phyloP scores from a whole-genome alignment of 2,329 filamentous ascomycete species.

The Pseudohalonectria lignicola region DNA sequence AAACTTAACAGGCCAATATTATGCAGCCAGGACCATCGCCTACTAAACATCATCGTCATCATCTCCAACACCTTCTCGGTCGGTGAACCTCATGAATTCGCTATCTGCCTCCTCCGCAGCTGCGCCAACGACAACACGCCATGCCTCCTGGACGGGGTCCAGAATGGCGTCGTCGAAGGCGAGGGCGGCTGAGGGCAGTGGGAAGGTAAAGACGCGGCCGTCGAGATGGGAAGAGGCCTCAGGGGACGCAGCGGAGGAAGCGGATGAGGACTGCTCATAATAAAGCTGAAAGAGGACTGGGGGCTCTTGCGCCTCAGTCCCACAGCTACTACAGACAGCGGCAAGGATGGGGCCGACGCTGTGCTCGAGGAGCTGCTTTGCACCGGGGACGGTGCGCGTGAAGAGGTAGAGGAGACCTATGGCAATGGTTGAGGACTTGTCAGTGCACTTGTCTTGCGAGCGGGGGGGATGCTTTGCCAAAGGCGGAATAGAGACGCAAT shows the following conservation, averaged over 20 bases:
- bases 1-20: too few species aligned
- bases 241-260: too few species aligned
- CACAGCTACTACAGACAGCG: constrained; percentile 6
- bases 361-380: constrained; percentile 23
- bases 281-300: constrained; percentile 37
- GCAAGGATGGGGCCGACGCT: constrained; percentile 30
- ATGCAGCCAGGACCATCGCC: too few species aligned
- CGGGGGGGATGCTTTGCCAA: too few species aligned
- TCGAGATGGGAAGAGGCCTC: constrained; percentile 18
- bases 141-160: constrained; percentile 56
- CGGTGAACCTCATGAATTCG: constrained; percentile 68
- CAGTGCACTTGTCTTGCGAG: too few species aligned
- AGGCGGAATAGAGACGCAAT: too few species aligned
- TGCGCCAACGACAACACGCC: constrained; percentile 50
- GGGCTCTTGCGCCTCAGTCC: constrained; percentile 6
- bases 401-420: constrained; percentile 25
- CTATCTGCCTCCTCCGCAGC: constrained; percentile 29
- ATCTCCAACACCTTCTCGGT: constrained; percentile 51
- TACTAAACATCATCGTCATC: constrained; percentile 46
- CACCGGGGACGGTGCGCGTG: constrained; percentile 20
- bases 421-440: too few species aligned
- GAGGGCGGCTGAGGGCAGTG: constrained; percentile 50
- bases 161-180: constrained; percentile 64
- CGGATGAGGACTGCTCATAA: constrained; percentile 36
- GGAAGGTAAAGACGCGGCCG: constrained; percentile 41